Evolutionary conservation across 352 stramenopile genomes (phyloP).

Genomic region (Globisporangium okanoganense): DNA sequence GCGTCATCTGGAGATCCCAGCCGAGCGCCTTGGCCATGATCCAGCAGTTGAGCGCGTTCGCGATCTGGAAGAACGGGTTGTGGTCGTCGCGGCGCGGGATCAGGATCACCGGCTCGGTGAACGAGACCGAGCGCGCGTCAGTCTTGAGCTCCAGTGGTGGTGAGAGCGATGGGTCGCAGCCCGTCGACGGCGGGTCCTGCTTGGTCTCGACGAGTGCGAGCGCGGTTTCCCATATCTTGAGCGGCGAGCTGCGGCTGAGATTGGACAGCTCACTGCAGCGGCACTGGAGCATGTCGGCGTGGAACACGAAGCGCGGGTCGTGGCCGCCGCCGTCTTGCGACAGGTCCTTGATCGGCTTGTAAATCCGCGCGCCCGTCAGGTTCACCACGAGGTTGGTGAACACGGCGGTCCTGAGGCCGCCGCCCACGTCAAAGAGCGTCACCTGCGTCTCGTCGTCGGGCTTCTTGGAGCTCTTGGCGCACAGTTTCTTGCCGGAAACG

Average conservation of each 20-base stretch:
- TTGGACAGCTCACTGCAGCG: conserved; percentile 2
- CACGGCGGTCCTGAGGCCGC: conserved; percentile 7
- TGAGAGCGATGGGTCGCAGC: conserved; percentile 6
- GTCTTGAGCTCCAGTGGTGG: neutral
- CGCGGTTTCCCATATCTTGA: conserved; percentile 10
- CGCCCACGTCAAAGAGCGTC: conserved; percentile 5
- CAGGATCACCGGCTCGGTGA: conserved; percentile 9
- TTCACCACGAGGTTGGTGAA: conserved; percentile 12
- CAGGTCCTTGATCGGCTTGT: conserved; percentile 14
- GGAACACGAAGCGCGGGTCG: conserved; percentile 21
- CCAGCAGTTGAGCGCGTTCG: conserved; percentile 26
- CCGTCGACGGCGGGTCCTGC: conserved; percentile 4
- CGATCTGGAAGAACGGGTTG: conserved; percentile 33
- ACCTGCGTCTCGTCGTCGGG: conserved; percentile 1
- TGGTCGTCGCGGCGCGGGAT: conserved; percentile 27
- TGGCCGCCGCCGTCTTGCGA: conserved; percentile 22
- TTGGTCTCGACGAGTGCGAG: conserved; percentile 4
- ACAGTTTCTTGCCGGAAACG: conserved; percentile 6
- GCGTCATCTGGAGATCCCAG: conserved; percentile 15
- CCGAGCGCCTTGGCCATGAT: conserved; percentile 17
- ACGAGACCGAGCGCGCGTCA: neutral
- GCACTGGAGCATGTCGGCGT: conserved; percentile 1
- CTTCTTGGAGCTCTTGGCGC: neutral
- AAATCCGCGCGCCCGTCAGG: neutral
- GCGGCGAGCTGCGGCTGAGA: neutral